Conservation (phyloP, 2,329 filamentous ascomycete species). For the Penicillium psychrosexuale region DNA sequence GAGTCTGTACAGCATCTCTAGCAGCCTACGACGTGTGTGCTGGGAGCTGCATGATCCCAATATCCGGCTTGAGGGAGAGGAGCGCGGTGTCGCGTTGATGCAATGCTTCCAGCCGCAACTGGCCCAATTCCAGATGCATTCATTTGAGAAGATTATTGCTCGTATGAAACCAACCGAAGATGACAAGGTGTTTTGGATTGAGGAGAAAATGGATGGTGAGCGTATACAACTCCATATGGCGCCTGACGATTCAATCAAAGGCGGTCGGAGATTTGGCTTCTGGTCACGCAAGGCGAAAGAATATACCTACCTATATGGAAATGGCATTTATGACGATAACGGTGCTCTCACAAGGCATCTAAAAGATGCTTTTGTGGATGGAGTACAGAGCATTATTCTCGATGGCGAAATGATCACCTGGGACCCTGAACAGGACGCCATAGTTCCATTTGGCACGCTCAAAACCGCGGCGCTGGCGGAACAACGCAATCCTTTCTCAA, state of each 20-base stretch:
- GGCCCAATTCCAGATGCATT: constrained; percentile 83
- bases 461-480: constrained; percentile 85
- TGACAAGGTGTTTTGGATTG: constrained; percentile 85
- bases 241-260: constrained; percentile 63
- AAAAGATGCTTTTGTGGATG: constrained; percentile 69
- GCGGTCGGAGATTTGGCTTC: constrained; percentile 74
- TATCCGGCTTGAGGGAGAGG: constrained; percentile 69
- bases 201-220: constrained; percentile 96
- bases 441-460: constrained; percentile 85
- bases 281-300: constrained; percentile 97
- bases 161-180: constrained; percentile 64
- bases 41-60: constrained; percentile 83
- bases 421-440: constrained; percentile 80
- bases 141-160: constrained; percentile 74
- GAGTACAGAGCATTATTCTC: constrained; percentile 81
- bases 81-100: constrained; percentile 76
- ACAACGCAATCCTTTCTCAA: constrained; percentile 66
- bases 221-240: constrained; percentile 95
- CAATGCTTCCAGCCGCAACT: constrained; percentile 95
- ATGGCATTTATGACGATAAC: constrained; percentile 68
- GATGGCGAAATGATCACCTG: constrained; percentile 99
- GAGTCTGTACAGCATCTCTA: constrained; percentile 81
- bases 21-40: constrained; percentile 83
- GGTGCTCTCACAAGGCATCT: constrained; percentile 79
- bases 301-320: constrained; percentile 91